phyloP scores from a whole-genome alignment of 1,139 yeast genomes.

The Blastobotrys apis region DNA sequence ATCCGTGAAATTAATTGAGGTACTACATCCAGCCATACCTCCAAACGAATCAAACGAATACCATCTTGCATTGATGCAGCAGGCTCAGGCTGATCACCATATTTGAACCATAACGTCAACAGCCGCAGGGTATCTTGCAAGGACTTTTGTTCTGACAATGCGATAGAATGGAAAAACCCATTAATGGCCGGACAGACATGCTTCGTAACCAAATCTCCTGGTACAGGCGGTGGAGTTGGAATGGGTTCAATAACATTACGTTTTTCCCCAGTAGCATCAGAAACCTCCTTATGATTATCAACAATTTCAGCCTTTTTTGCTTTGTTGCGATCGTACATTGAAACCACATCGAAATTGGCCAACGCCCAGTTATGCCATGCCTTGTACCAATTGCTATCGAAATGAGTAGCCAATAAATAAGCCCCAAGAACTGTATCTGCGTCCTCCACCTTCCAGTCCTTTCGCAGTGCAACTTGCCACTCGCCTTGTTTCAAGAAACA shows the following conservation, averaged over 20 bases:
- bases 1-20: slow-evolving; percentile 96
- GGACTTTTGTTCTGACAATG: slow-evolving; percentile 80
- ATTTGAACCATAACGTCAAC: slow-evolving; percentile 90
- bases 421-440: slow-evolving; percentile 83
- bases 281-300: neutral
- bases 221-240: slow-evolving; percentile 1
- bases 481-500: slow-evolving; percentile 97
- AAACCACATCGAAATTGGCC: slow-evolving; percentile 92
- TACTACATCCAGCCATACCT: slow-evolving; percentile 90
- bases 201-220: slow-evolving; percentile 48
- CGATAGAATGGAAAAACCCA: slow-evolving; percentile 93
- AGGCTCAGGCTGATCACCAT: slow-evolving; percentile 90
- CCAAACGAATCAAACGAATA: slow-evolving; percentile 80
- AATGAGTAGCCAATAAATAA: slow-evolving; percentile 88
- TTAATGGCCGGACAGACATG: slow-evolving; percentile 93
- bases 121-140: slow-evolving; percentile 88
- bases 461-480: slow-evolving; percentile 85
- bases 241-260: neutral
- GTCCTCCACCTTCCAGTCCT: slow-evolving; percentile 70
- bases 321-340: slow-evolving; percentile 43
- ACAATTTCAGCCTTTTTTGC: neutral
- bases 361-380: slow-evolving; percentile 99
- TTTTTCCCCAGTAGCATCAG: neutral
- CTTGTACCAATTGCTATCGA: slow-evolving; percentile 89
- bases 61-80: slow-evolving; percentile 91